These are phyloP conservation scores for Daldinia decipiens DNA, from an alignment of 495 filamentous ascomycete species.

Conservation along the genomic window DNA sequence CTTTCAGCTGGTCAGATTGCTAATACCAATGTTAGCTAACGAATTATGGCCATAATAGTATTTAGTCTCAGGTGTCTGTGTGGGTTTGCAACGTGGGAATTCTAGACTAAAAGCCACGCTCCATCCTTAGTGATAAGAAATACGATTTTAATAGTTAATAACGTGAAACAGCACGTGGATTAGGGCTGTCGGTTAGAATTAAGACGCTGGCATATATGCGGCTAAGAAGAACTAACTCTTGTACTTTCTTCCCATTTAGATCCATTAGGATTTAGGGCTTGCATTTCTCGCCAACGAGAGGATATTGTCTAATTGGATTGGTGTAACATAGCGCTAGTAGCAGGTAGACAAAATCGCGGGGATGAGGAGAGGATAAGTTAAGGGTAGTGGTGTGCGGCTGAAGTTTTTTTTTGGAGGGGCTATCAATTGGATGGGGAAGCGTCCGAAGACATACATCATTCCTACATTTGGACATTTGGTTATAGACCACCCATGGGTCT, in stretches of 20 bases:
- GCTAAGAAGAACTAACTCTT: background rate
- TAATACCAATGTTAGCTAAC: background rate
- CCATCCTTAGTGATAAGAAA: background rate
- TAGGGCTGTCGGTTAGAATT: background rate
- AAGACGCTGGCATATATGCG: background rate
- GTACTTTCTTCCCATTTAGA: background rate
- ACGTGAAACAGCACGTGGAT: background rate
- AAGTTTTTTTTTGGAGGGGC: background rate
- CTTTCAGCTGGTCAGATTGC: slow-evolving; percentile 5
- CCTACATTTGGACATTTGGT: slow-evolving; percentile 11
- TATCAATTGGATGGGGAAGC: slow-evolving; percentile 27
- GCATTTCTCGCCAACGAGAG: background rate
- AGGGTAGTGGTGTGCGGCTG: slow-evolving; percentile 32
- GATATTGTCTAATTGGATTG: background rate
- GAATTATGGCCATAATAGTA: background rate
- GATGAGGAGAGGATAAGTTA: slow-evolving; percentile 19
- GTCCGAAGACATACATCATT: slow-evolving; percentile 17
- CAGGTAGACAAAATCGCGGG: slow-evolving; percentile 24
- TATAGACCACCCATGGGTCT: slow-evolving; percentile 15
- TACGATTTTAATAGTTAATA: background rate
- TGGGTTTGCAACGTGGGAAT: slow-evolving; percentile 8
- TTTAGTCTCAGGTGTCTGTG: background rate
- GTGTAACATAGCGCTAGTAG: background rate
- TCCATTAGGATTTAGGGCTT: background rate
- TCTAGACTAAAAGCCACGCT: slow-evolving; percentile 15